Evolutionary conservation across 371 early-diverging fungal genomes (phyloP).

Genomic region (Rhizopus delemar): DNA sequence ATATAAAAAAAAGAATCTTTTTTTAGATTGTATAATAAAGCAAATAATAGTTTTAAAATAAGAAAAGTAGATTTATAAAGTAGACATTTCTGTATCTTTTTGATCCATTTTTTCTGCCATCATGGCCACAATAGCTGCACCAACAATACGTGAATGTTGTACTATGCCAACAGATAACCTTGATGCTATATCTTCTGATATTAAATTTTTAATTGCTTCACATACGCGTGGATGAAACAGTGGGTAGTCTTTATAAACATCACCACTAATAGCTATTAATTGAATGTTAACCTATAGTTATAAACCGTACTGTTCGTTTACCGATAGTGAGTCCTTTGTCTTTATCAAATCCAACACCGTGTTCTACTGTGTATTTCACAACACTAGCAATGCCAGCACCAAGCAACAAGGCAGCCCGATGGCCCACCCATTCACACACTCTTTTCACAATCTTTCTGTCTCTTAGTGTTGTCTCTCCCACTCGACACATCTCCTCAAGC

Average conservation of each 20-base stretch:
- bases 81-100: constrained; percentile 4
- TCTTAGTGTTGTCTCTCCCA: constrained; percentile 35
- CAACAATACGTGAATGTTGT: constrained; percentile 50
- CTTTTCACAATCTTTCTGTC: constrained; percentile 50
- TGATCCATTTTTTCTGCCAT: constrained; percentile 46
- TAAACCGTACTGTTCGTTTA: constrained; percentile 16
- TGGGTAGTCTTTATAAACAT: constrained; percentile 51
- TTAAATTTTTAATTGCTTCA: constrained; percentile 39
- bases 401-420: constrained; percentile 45
- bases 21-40: constrained; percentile 2
- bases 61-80: background rate
- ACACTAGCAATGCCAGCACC: constrained; percentile 48
- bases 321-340: constrained; percentile 39
- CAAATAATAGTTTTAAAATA: background rate
- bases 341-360: constrained; percentile 37
- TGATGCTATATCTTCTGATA: constrained; percentile 42
- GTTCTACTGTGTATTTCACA: constrained; percentile 41
- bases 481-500: constrained; percentile 50
- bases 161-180: constrained; percentile 49
- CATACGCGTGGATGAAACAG: constrained; percentile 51
- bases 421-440: constrained; percentile 44
- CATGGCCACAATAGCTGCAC: constrained; percentile 56
- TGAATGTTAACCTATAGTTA: background rate
- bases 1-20: no score
- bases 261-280: constrained; percentile 45